These are phyloP conservation scores for Lolium perenne DNA, from an alignment of 176 grass and related monocot genomes.

Conservation along the genomic window DNA sequence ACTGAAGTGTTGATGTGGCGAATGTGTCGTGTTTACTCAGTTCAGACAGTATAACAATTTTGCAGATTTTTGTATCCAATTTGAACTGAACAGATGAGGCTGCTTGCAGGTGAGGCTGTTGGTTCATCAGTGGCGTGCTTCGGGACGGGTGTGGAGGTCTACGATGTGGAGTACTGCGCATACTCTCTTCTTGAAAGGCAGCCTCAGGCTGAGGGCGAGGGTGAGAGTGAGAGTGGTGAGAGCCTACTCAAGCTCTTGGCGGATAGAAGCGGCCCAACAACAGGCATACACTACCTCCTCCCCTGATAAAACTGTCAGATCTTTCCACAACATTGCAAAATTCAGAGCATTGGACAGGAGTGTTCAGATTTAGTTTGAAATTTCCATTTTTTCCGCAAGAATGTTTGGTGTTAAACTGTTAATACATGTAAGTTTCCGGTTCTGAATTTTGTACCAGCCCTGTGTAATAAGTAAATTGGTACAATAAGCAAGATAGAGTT, in stretches of 20 bases:
- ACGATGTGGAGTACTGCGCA: slow-evolving; percentile 72
- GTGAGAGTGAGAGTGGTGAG: background rate
- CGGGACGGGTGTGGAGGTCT: slow-evolving; percentile 48
- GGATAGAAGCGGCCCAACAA: slow-evolving; percentile 39
- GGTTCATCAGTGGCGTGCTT: slow-evolving; percentile 64
- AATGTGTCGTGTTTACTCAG: background rate
- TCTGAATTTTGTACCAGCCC: background rate
- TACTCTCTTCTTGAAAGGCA: slow-evolving; percentile 60
- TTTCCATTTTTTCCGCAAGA: background rate
- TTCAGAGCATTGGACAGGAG: background rate
- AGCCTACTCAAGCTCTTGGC: slow-evolving; percentile 45
- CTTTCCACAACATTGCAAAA: too few relatives aligned
- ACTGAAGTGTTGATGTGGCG: background rate
- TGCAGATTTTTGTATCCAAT: background rate
- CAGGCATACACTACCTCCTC: slow-evolving; percentile 49
- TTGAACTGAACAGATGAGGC: background rate
- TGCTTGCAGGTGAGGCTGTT: slow-evolving; percentile 60
- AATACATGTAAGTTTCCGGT: background rate
- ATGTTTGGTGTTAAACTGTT: background rate
- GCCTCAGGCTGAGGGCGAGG: background rate
- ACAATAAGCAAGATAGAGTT: background rate
- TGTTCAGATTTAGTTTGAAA: background rate
- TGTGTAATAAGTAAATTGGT: background rate
- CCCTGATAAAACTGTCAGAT: background rate
- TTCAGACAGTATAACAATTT: background rate